These are phyloP conservation scores for Trametes polyzona DNA, from an alignment of 1,284 basidiomycete species.

Conservation along the genomic window DNA sequence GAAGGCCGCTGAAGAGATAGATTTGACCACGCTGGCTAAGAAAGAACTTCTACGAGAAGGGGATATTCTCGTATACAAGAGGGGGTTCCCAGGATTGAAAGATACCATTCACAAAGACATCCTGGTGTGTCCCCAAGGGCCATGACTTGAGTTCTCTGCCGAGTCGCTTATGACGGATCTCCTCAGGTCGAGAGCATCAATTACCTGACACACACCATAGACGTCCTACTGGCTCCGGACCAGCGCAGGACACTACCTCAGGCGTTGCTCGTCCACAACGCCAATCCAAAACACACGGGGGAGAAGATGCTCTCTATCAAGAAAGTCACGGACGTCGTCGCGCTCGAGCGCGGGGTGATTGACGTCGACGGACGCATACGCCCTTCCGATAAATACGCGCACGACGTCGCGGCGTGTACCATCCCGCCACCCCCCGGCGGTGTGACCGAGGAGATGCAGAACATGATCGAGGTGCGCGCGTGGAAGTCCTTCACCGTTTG, in stretches of 20 bases:
- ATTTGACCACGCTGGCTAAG: constrained; percentile 48
- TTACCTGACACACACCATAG: constrained; percentile 47
- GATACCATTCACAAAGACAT: constrained; percentile 55
- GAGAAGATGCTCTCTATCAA: constrained; percentile 38
- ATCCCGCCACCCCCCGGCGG: constrained; percentile 18
- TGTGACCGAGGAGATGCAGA: constrained; percentile 1
- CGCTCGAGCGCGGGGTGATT: constrained; percentile 53
- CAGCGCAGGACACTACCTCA: constrained; percentile 41
- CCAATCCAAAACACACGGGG: constrained; percentile 34
- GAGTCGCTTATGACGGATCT: too few species aligned
- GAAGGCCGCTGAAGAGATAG: constrained; percentile 35
- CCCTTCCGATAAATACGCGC: constrained; percentile 35
- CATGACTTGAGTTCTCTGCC: too few species aligned
- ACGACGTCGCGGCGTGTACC: constrained; percentile 2
- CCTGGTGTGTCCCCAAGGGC: constrained; percentile 43
- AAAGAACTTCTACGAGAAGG: constrained; percentile 49
- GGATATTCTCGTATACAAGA: constrained; percentile 56
- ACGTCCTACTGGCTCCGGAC: constrained; percentile 48
- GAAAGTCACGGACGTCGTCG: constrained; percentile 45
- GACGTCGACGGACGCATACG: constrained; percentile 54
- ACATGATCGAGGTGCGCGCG: constrained; percentile 30
- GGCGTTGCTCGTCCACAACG: constrained; percentile 39
- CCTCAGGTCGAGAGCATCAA: not conserved
- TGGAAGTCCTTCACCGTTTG: constrained; percentile 59
- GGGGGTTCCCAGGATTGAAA: constrained; percentile 44